Conservation (phyloP, 2,329 filamentous ascomycete species). For the Torrubiella hemipterigena region DNA sequence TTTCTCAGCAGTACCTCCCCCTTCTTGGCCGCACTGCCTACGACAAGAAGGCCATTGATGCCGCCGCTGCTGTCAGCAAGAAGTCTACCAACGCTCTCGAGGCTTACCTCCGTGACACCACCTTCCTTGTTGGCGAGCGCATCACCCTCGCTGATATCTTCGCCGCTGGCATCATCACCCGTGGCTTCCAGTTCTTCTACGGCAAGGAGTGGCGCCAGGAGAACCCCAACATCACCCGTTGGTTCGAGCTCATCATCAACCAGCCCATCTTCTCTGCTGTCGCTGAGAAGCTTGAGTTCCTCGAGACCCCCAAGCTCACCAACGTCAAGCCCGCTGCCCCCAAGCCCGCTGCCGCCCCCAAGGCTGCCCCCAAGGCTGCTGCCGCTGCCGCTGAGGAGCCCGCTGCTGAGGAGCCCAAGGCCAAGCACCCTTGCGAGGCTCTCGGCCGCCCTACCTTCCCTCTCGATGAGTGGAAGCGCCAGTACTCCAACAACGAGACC, state of each 20-base stretch:
- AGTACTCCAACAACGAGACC: conserved; percentile 94
- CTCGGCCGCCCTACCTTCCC: conserved; percentile 70
- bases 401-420: conserved; percentile 52
- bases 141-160: conserved; percentile 95
- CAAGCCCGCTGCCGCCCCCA: conserved; percentile 54
- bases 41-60: conserved; percentile 97
- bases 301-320: conserved; percentile 68
- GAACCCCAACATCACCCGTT: conserved; percentile 80
- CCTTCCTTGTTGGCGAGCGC: conserved; percentile 95
- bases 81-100: conserved; percentile 66
- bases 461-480: conserved; percentile 96
- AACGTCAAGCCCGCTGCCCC: conserved; percentile 68
- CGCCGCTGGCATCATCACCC: conserved; percentile 62
- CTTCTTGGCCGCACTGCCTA: conserved; percentile 72
- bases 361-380: conserved; percentile 29
- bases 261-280: conserved; percentile 83
- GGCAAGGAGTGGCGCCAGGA: conserved; percentile 77
- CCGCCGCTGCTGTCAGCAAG: conserved; percentile 55
- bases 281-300: conserved; percentile 61
- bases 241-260: conserved; percentile 90
- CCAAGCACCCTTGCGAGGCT: conserved; percentile 90
- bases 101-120: conserved; percentile 82
- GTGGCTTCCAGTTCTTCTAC: conserved; percentile 89
- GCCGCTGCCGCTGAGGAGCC: conserved; percentile 25
- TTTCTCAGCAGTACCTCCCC: conserved; percentile 77